Evolutionary conservation across 177 flowering plant genomes (phyloP), one percentile per base, ranked within the genome.

Genomic region (Vitis hybrid): DNA sequence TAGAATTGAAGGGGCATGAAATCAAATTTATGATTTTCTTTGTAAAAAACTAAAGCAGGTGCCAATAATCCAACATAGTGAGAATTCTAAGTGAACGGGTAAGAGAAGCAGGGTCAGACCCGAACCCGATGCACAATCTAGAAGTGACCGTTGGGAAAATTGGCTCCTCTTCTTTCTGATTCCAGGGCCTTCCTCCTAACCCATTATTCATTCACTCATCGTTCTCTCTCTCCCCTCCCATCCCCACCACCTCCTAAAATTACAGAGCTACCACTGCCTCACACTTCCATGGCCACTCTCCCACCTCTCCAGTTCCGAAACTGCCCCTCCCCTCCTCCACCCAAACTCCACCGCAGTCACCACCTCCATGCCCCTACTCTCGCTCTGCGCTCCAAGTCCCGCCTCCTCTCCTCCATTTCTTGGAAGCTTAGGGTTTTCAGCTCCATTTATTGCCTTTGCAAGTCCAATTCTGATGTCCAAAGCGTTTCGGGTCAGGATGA

Each of bases 371-470:
- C 62, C 70, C 79, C 60, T 20, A 54, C 13, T 18, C 53, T 71
- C 18, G 12, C 66, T 52, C 70, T 66, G 12, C 60, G 49, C 18
- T 60, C 69, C 44, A 79, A 71, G 52, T 53, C 63, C 67, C 44
- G 69, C 12, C 71, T 57, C 47, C 31, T 75, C 63, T 53, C 76
- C n/a, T 44, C 56, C 11, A 13, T 49, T 61, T 17, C 75, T 11
- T 57, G 71, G 54, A 82, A 70, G 55, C 17, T 71, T 62, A 70
- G 79, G 73, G 64, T 80, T 77, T 66, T 70, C 2, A 54, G 2
- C 49, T 66, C 80, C 1, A 11, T 79, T 15, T 51, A 75, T 58
- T 85, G 89, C 66, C 68, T 71, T 3, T 76, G 76, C 73, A 79
- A 79, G 44, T 11, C 64, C 14, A 76, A 69, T 67, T 64, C 78